Percentiles rank a stretch among this genome's conserved stretches.
phyloP scores from a whole-genome alignment of 1,284 basidiomycete genomes.

The Ceratobasidium sp. region DNA sequence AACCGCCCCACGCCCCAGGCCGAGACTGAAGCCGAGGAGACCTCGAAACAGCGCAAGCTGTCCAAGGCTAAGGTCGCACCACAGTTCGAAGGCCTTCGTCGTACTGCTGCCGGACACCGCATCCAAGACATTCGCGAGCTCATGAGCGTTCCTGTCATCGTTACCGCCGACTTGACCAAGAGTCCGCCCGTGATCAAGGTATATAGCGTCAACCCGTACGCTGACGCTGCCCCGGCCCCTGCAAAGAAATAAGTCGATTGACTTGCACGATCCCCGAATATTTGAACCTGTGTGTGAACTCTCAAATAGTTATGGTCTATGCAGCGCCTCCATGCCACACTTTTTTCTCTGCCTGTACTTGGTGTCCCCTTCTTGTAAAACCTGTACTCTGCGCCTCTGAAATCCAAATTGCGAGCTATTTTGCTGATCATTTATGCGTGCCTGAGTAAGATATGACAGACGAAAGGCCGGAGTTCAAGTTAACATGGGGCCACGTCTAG shows the following conservation, averaged over 20 bases:
- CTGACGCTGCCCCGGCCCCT: constrained; percentile 44
- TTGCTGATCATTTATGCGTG: constrained; percentile 17
- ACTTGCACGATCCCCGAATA: constrained; percentile 4
- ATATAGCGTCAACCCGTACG: constrained; percentile 86
- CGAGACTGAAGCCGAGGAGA: constrained; percentile 55
- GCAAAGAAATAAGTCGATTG: constrained; percentile 36
- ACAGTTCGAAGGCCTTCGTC: constrained; percentile 80
- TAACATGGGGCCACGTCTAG: constrained; percentile 25
- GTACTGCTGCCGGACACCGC: constrained; percentile 76
- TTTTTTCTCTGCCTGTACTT: constrained; percentile 28
- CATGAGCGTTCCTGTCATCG: constrained; percentile 89
- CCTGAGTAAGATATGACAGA: not conserved
- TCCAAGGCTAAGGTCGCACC: constrained; percentile 76
- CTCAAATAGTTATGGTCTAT: constrained; percentile 30
- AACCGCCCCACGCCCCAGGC: constrained; percentile 58
- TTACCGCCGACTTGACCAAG: constrained; percentile 92
- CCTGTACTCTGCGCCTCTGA: constrained; percentile 31
- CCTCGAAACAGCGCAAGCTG: constrained; percentile 75
- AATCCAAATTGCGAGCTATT: constrained; percentile 34
- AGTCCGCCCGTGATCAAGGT: constrained; percentile 94
- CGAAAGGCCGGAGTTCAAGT: not conserved
- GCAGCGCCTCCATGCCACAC: constrained; percentile 23
- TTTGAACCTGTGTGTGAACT: not conserved
- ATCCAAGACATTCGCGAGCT: constrained; percentile 92
- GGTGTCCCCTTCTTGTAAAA: constrained; percentile 28